Evolutionary conservation across 441 rosid species (phyloP).

Genomic region (Brassica balearica): DNA sequence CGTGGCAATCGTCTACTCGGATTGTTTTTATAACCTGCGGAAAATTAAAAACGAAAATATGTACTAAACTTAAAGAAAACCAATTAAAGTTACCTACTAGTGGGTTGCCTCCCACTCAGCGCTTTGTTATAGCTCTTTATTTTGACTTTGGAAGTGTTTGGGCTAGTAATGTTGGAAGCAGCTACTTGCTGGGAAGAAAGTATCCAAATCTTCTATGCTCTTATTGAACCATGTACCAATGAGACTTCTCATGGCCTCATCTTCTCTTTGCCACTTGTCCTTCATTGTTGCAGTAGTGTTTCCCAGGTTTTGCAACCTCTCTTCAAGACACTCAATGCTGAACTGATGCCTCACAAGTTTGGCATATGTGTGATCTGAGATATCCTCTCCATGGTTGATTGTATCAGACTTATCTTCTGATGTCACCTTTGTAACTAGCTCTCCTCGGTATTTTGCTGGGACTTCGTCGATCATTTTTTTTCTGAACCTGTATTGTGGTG

Average conservation of each 20-base stretch:
- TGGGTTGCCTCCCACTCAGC: not conserved
- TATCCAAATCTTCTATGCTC: not conserved
- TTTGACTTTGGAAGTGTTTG: not conserved
- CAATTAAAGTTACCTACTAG: not conserved
- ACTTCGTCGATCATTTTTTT: not conserved
- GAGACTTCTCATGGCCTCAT: not conserved
- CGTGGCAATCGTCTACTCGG: not conserved
- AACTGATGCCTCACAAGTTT: not conserved
- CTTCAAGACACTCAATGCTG: not conserved
- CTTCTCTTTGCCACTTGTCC: not conserved
- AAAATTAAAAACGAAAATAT: too few species aligned
- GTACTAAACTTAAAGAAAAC: not conserved
- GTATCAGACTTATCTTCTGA: not conserved
- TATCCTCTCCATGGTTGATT: not conserved
- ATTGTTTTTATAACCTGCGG: not conserved
- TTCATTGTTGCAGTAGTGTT: not conserved
- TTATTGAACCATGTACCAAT: not conserved
- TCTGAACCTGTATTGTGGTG: not conserved
- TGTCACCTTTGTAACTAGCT: not conserved
- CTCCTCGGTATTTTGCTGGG: not conserved
- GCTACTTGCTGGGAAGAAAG: not conserved
- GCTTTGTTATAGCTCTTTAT: not conserved
- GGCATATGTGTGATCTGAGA: not conserved
- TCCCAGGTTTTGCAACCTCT: not conserved
- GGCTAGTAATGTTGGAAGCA: not conserved